These are phyloP conservation scores for Trichoderma simmonsii DNA, from an alignment of 2,329 filamentous ascomycete species.

Conservation along the genomic window DNA sequence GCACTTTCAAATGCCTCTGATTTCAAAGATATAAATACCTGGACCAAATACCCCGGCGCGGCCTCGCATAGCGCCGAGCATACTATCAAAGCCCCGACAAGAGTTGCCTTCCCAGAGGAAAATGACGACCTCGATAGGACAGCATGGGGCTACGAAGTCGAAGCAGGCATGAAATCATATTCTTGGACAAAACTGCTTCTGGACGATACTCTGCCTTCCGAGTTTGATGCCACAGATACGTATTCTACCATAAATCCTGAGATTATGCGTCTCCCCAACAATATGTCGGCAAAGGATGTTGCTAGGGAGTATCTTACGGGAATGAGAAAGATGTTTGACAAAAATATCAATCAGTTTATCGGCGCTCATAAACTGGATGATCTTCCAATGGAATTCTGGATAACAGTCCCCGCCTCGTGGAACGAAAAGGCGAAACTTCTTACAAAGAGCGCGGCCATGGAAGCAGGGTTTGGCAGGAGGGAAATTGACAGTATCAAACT, in stretches of 20 bases:
- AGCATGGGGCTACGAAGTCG: not conserved
- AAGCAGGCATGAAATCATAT: not conserved
- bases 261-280: not conserved
- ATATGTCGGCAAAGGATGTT: not conserved
- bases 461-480: not conserved
- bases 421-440: not conserved
- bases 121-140: not conserved
- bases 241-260: not conserved
- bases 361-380: not conserved
- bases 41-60: not conserved
- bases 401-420: not conserved
- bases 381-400: not conserved
- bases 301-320: not conserved
- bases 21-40: not conserved
- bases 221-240: not conserved
- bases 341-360: not conserved
- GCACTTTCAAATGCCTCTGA: not conserved
- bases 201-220: not conserved
- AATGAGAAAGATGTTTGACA: not conserved
- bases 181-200: not conserved
- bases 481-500: not conserved
- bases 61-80: not conserved
- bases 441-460: not conserved
- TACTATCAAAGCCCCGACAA: not conserved
- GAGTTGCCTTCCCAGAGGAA: not conserved